These are phyloP conservation scores for Lodderomyces metapsilosis DNA, from an alignment of 1,139 yeast species.

Conservation along the genomic window DNA sequence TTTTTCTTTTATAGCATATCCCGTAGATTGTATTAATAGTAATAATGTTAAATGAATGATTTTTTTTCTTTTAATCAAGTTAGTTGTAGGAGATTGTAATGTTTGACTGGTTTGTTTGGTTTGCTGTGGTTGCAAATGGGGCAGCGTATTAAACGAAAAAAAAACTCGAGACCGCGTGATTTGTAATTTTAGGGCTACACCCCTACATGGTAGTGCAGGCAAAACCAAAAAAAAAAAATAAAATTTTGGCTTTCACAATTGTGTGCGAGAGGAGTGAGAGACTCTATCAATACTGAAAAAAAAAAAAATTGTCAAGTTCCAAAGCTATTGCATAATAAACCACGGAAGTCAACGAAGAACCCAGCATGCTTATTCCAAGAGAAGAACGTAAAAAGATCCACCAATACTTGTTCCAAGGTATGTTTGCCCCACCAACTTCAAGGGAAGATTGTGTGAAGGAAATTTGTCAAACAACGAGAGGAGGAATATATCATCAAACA, in stretches of 20 bases:
- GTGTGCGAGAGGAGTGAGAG: neutral
- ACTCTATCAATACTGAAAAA: neutral
- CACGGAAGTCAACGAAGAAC: conserved; percentile 6
- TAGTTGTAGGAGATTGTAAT: too few species aligned
- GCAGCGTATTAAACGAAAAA: too few species aligned
- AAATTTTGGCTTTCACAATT: neutral
- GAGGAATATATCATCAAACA: neutral
- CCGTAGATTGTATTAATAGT: conserved; percentile 1
- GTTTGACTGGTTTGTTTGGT: too few species aligned
- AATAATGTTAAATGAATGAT: neutral
- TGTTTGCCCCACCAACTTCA: conserved; percentile 30
- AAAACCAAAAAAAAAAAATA: neutral
- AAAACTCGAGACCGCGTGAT: too few species aligned
- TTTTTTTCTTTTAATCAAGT: too few species aligned
- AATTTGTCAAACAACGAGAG: neutral
- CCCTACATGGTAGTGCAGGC: neutral
- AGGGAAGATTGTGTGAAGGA: conserved; percentile 5
- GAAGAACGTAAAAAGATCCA: conserved; percentile 99
- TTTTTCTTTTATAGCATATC: too few species aligned
- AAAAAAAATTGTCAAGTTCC: conserved; percentile 7
- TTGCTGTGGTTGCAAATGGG: neutral
- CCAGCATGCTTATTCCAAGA: conserved; percentile 93
- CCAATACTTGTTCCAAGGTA: conserved; percentile 98
- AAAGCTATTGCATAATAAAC: neutral
- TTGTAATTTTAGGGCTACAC: neutral